A percentile compares a stretch with the other conserved stretches of the same genome.
Evolutionary conservation across 257 asterid genomes (phyloP).

Genomic region (Solanum medicagineum): DNA sequence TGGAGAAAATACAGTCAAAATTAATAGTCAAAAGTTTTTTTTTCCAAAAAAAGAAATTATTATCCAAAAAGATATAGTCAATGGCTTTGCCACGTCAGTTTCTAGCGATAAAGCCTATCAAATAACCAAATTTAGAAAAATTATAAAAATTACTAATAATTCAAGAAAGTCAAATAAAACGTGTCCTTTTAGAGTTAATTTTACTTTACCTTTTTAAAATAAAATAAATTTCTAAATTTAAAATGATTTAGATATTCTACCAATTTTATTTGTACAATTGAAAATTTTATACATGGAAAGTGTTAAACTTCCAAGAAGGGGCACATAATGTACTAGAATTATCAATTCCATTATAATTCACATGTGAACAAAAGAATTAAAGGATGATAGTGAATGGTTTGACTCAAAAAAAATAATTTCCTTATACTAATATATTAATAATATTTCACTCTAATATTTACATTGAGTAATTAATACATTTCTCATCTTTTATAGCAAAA

Average conservation of each 20-base stretch:
- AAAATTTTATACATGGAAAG: background rate
- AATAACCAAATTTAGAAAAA: too few relatives aligned
- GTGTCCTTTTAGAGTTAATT: too few relatives aligned
- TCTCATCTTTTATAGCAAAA: background rate
- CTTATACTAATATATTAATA: background rate
- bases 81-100: too few relatives aligned
- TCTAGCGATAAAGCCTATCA: too few relatives aligned
- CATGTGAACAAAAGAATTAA: background rate
- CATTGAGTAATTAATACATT: background rate
- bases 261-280: background rate
- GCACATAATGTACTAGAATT: background rate
- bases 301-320: background rate
- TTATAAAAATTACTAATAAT: too few relatives aligned
- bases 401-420: background rate
- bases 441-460: background rate
- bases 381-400: background rate
- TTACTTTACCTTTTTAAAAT: background rate
- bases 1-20: too few relatives aligned
- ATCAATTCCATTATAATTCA: background rate
- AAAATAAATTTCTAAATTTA: background rate
- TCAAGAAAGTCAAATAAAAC: too few relatives aligned
- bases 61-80: too few relatives aligned
- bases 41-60: too few relatives aligned
- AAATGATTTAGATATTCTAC: background rate
- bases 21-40: too few relatives aligned